Base-by-base conservation (phyloP, 1,284 basidiomycete genomes). In the Tranzscheliella williamsii region DNA sequence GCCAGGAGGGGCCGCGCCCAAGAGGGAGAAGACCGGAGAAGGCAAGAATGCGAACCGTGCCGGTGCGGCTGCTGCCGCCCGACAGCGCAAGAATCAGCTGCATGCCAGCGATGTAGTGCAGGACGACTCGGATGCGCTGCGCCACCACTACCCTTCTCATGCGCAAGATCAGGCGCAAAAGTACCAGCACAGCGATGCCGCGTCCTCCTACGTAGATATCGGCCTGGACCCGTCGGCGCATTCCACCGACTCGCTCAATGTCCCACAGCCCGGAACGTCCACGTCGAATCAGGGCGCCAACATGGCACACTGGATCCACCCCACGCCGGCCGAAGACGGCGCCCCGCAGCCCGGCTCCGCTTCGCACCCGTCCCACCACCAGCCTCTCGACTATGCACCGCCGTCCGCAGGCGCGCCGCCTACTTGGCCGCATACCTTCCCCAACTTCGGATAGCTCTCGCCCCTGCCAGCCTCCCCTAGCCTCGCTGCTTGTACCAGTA, bases 11-110 rank as follows among this genome's bases (percentile, higher is more conserved):
- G 52, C 56, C 5, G 56, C 55, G 13, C 56, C 62, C 3, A 65
- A 61, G 32, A 32, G 57, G 1, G 62, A 65, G 24, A 65, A 55
- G 49, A 65, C 56, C 22, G 62, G 52, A 16, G 56, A 65, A 21
- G 62, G 52, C 30, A 54, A 49, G 23, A 41, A 57, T 11, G 37
- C 54, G 0, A 48, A 29, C 18, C 43, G 55, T 20, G 43, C 61
- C 2, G 49, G 37, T 8, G 49, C 49, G 5, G 42, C 24, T 24
- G 32, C 50, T 7, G n/a, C n/a, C n/a, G 17, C 31, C 31, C 26
- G 26, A 8, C 26, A 27, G 26, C 26, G 26, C 26, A 15, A n/a
- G n/a, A 35, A n/a, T 4, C 30, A 18, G 7, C 46, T 35, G 18
- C 26, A 42, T 17, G 39, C 43, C 12, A 41, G 47, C 24, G 36